phyloP scores from a whole-genome alignment of 2,329 filamentous ascomycete genomes.

The Cladophialophora yegresii region DNA sequence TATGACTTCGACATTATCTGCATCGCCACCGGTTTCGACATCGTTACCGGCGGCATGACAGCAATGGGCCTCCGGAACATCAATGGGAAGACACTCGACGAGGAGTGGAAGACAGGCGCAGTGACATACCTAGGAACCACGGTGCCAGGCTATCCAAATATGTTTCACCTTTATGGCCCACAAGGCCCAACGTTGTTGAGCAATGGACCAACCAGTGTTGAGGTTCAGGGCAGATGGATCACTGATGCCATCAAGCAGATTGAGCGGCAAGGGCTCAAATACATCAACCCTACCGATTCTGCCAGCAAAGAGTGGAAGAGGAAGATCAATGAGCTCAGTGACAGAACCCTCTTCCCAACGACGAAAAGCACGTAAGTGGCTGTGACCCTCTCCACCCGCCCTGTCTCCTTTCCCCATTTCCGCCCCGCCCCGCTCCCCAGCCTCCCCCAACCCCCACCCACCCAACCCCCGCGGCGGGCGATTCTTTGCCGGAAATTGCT shows the following conservation, averaged over 20 bases:
- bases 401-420: no score
- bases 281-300: slow-evolving; percentile 54
- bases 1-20: slow-evolving; percentile 47
- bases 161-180: slow-evolving; percentile 55
- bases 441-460: no score
- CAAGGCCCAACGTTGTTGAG: slow-evolving; percentile 59
- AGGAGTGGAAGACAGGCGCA: slow-evolving; percentile 41
- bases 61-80: slow-evolving; percentile 46
- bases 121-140: slow-evolving; percentile 48
- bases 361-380: slow-evolving; percentile 46
- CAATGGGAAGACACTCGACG: slow-evolving; percentile 31
- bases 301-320: slow-evolving; percentile 55
- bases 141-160: slow-evolving; percentile 50
- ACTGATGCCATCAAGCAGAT: slow-evolving; percentile 57
- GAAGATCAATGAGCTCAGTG: slow-evolving; percentile 50
- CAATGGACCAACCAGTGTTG: slow-evolving; percentile 59
- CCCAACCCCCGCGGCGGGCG: no score
- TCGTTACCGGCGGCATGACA: slow-evolving; percentile 47
- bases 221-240: slow-evolving; percentile 60
- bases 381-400: no score
- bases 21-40: slow-evolving; percentile 50
- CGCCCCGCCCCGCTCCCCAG: no score
- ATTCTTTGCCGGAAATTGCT: no score
- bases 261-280: slow-evolving; percentile 49
- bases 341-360: slow-evolving; percentile 52